A percentile compares a stretch with the other conserved stretches of the same genome.
These are phyloP conservation scores for Fusarium solani-melongenae DNA, from an alignment of 2,329 filamentous ascomycete genomes.

Conservation along the genomic window DNA sequence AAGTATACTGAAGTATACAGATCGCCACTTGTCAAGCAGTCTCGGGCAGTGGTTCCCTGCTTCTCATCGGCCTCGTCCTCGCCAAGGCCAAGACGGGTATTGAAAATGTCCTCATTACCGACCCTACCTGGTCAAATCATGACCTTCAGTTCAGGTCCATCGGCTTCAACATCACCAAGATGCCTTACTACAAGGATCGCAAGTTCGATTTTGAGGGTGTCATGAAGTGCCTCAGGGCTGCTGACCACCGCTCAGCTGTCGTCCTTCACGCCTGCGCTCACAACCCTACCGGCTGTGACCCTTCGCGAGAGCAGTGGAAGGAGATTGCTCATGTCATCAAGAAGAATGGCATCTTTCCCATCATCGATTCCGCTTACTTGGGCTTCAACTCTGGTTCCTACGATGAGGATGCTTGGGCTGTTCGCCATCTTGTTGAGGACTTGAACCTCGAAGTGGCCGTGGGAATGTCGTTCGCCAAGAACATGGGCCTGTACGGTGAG, in stretches of 20 bases:
- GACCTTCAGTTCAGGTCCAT: constrained; percentile 48
- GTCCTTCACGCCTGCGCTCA: constrained; percentile 57
- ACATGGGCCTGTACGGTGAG: constrained; percentile 60
- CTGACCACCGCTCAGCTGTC: constrained; percentile 41
- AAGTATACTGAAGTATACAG: constrained; percentile 9
- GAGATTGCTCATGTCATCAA: constrained; percentile 34
- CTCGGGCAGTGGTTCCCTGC: constrained; percentile 55
- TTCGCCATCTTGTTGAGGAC: constrained; percentile 42
- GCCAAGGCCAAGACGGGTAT: constrained; percentile 39
- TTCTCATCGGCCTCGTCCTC: constrained; percentile 49
- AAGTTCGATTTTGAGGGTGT: constrained; percentile 48
- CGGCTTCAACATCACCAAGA: constrained; percentile 46
- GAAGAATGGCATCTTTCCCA: constrained; percentile 27
- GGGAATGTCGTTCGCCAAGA: constrained; percentile 72
- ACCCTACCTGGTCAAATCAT: constrained; percentile 57
- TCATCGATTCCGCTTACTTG: constrained; percentile 38
- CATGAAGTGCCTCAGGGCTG: constrained; percentile 42
- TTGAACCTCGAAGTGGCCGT: constrained; percentile 62
- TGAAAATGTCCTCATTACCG: constrained; percentile 50
- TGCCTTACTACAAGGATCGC: constrained; percentile 51
- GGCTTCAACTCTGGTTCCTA: constrained; percentile 40
- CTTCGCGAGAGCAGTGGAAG: constrained; percentile 38
- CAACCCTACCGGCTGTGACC: constrained; percentile 56
- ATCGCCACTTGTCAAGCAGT: constrained; percentile 52
- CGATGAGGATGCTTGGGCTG: constrained; percentile 39